Conservation (phyloP, 306 rosid genomes). For the Betula pendula region DNA sequence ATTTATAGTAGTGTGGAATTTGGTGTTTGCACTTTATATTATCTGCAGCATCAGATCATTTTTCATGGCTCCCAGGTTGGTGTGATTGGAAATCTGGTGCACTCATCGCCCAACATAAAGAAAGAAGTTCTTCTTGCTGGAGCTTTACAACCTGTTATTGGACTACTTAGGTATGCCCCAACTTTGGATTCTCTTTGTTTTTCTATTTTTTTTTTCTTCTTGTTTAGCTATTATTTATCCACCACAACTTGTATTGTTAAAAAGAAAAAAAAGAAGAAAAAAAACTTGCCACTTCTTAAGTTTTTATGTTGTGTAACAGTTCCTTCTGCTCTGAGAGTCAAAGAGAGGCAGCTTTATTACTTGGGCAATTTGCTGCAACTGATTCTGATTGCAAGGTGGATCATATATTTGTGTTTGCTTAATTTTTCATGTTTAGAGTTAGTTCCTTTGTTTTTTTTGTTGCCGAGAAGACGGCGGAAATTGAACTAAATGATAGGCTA, state of each 20-base stretch:
- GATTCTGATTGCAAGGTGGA: conserved; percentile 97
- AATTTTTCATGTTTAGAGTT: conserved; percentile 6
- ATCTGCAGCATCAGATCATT: conserved; percentile 29
- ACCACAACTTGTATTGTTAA: background rate
- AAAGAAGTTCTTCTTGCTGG: conserved; percentile 95
- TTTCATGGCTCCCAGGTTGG: conserved; percentile 75
- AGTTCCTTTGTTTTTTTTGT: background rate
- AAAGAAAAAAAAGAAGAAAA: background rate
- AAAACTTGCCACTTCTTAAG: conserved; percentile 21
- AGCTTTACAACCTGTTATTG: conserved; percentile 96
- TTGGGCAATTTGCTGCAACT: conserved; percentile 98
- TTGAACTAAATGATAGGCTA: background rate
- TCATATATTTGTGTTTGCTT: conserved; percentile 13
- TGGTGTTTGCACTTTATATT: conserved; percentile 22
- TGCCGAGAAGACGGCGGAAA: conserved; percentile 1
- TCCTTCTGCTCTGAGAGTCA: conserved; percentile 97
- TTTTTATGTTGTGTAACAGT: conserved; percentile 44
- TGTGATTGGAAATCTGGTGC: conserved; percentile 96
- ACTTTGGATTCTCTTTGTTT: conserved; percentile 14
- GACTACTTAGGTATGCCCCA: conserved; percentile 73
- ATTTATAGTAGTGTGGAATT: conserved; percentile 21
- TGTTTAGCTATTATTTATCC: conserved; percentile 9
- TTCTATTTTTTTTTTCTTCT: background rate
- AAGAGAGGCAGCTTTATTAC: conserved; percentile 97
- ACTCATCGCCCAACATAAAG: conserved; percentile 94